Base-by-base conservation (phyloP, 176 grass and related monocot species). In the Musa itinerans region DNA sequence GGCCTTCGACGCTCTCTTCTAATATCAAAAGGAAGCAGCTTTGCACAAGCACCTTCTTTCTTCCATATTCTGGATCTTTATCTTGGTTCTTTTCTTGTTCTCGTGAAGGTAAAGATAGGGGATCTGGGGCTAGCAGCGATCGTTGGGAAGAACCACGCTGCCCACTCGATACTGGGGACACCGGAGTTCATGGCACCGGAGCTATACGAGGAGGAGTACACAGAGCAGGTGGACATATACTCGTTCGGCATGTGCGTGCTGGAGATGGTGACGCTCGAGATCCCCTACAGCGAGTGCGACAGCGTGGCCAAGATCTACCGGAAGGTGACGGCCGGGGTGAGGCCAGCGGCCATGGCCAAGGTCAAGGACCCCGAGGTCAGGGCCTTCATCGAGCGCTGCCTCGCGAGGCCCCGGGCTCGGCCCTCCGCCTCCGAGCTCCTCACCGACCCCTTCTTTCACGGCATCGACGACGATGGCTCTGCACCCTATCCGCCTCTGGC, bases 161-260 rank as follows among this genome's bases (percentile, higher is more conserved):
- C 95, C 26, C 90, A 94, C 83, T 91, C 95, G 49, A 75, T 99
- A 34, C 88, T 99, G 14, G 90, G 95, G 16, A 99, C 95, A 64
- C 95, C 94, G 21, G 90, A 94, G 84, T 99, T 91, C 91, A 99
- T 99, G 95, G 95, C 95, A 67, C 95, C 95, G 68, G 95, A 99
- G 84, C 86, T 99, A 6, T 99, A 89, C 75, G 87, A 89, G 72
- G 95, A 94, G 89, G 78, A 85, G 43, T 99, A 99, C 84, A 99
- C 88, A 1, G 95, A 99, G 79, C 88, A 79, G 76, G 90, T 99
- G 51, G 95, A 99, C 88, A 89, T 99, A 77, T 94, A 99, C 88
- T 94, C 88, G 62, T 99, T 91, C 71, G 95, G 88, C 19, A 90
- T 99, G 83, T 99, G 95, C 86, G 88, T 94, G 79, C 86, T 99